phyloP scores from a whole-genome alignment of 2,329 filamentous ascomycete species.

The Epichloe festucae region DNA sequence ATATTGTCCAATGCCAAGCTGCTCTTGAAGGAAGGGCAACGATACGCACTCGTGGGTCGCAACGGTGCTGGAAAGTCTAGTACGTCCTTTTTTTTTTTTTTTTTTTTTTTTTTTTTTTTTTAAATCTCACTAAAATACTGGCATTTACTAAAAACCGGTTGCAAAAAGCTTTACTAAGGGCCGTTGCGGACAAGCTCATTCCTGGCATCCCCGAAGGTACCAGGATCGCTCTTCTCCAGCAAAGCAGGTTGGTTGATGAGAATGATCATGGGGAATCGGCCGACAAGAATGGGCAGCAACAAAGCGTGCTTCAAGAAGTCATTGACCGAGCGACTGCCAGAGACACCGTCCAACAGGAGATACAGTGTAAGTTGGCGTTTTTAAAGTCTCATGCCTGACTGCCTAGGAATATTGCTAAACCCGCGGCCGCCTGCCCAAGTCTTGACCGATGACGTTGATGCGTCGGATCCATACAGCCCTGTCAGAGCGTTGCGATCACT shows the following conservation, averaged over 20 bases:
- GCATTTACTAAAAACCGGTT: background rate
- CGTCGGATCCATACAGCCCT: constrained; percentile 40
- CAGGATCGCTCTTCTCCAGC: constrained; percentile 55
- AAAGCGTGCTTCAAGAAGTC: constrained; percentile 52
- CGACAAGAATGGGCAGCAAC: constrained; percentile 2
- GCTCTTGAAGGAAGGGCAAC: constrained; percentile 55
- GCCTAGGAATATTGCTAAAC: background rate
- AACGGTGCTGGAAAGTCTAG: constrained; percentile 80
- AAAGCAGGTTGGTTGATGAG: constrained; percentile 33
- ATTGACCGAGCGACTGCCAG: constrained; percentile 46
- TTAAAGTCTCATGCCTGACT: no score
- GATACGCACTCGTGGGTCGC: constrained; percentile 67
- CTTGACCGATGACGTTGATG: constrained; percentile 47
- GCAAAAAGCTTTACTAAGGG: constrained; percentile 50
- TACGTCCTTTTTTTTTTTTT: constrained; percentile 22
- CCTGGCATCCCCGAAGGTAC: constrained; percentile 59
- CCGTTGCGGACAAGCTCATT: constrained; percentile 66
- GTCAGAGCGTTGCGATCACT: constrained; percentile 49
- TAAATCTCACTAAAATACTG: background rate
- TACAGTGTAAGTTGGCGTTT: constrained; percentile 32
- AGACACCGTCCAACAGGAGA: constrained; percentile 46
- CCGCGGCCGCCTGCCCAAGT: constrained; percentile 21
- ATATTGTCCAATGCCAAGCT: constrained; percentile 58
- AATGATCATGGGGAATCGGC: constrained; percentile 16
- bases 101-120: no score